These are phyloP conservation scores for Xylaria sp. DNA, from an alignment of 2,329 filamentous ascomycete species.

Conservation along the genomic window DNA sequence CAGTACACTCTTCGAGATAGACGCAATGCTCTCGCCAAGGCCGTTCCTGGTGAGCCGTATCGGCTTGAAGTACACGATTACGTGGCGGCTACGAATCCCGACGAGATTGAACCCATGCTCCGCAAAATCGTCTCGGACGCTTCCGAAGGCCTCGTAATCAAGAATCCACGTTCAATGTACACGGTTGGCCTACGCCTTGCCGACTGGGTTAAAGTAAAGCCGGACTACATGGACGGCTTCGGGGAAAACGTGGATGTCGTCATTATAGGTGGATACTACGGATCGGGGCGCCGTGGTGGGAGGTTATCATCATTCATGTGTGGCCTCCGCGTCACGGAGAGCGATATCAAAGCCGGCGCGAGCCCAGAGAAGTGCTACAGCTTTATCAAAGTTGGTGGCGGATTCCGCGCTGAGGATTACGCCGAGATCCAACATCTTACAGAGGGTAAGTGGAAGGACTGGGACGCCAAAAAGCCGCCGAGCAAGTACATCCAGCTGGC, in stretches of 20 bases:
- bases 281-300: constrained; percentile 83
- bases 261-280: constrained; percentile 91
- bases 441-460: constrained; percentile 89
- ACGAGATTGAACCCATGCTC: constrained; percentile 79
- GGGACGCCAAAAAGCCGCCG: constrained; percentile 79
- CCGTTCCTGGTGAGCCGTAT: constrained; percentile 72
- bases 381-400: constrained; percentile 99
- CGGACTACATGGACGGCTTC: constrained; percentile 97
- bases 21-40: constrained; percentile 72
- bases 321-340: constrained; percentile 76
- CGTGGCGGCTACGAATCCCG: constrained; percentile 66
- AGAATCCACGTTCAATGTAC: constrained; percentile 89
- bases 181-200: constrained; percentile 87
- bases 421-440: constrained; percentile 81
- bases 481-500: constrained; percentile 80
- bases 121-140: constrained; percentile 84
- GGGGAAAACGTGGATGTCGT: constrained; percentile 91
- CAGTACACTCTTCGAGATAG: constrained; percentile 84
- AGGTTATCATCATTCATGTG: constrained; percentile 87
- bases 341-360: constrained; percentile 63
- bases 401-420: constrained; percentile 85
- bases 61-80: constrained; percentile 84
- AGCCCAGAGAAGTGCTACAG: constrained; percentile 81
- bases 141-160: constrained; percentile 89
- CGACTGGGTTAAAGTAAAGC: constrained; percentile 98